These are phyloP conservation scores for Oidiodendron maius DNA, from an alignment of 495 filamentous ascomycete genomes.

Conservation along the genomic window DNA sequence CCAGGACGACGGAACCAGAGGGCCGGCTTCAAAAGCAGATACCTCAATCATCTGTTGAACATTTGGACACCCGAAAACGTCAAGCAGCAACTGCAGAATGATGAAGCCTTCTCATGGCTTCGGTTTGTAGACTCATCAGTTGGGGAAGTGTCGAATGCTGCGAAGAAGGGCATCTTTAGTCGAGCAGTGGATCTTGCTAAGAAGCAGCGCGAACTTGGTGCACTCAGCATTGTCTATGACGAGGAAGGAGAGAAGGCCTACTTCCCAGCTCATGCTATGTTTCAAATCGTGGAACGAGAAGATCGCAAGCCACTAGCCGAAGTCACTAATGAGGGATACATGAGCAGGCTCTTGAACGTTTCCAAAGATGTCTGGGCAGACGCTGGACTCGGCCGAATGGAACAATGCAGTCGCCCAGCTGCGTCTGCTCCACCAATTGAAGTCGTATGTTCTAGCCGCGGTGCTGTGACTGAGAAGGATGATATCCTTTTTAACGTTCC, in stretches of 20 bases:
- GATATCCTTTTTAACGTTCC: conserved; percentile 71
- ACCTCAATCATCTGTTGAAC: conserved; percentile 73
- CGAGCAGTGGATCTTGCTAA: conserved; percentile 49
- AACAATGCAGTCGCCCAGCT: conserved; percentile 67
- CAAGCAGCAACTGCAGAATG: conserved; percentile 43
- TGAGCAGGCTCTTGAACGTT: conserved; percentile 75
- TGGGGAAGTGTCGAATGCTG: conserved; percentile 59
- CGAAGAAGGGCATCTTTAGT: conserved; percentile 50
- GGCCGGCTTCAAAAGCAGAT: conserved; percentile 72
- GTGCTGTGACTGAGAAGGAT: conserved; percentile 59
- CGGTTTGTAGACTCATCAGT: conserved; percentile 77
- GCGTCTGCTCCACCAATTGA: conserved; percentile 87
- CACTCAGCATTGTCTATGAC: conserved; percentile 53
- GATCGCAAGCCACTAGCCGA: conserved; percentile 62
- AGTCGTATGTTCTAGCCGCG: conserved; percentile 66
- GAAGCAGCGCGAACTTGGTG: conserved; percentile 22
- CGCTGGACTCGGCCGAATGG: conserved; percentile 67
- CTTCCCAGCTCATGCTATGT: conserved; percentile 66
- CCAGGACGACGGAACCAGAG: conserved; percentile 66
- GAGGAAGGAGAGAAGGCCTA: conserved; percentile 49
- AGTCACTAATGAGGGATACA: conserved; percentile 65
- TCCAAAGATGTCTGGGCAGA: conserved; percentile 58
- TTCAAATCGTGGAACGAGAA: conserved; percentile 70
- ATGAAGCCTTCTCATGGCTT: conserved; percentile 80
- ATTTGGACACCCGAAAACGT: conserved; percentile 84